phyloP scores from a whole-genome alignment of 805 yeast species.

The Kodamaea jinghongensis region DNA sequence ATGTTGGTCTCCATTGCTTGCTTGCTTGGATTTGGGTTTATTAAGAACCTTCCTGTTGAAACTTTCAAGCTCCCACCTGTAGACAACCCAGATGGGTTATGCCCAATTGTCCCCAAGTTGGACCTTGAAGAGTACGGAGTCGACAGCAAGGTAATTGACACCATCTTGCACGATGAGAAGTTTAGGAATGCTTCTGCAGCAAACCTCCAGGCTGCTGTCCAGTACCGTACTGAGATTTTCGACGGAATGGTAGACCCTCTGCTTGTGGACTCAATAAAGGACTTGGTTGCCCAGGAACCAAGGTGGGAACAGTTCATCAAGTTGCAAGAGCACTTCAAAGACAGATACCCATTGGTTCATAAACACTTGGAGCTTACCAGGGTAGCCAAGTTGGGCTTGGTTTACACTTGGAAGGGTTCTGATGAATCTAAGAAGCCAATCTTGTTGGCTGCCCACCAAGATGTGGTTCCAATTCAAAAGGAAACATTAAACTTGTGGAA shows the following conservation, averaged over 20 bases:
- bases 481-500: conserved; percentile 40
- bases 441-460: conserved; percentile 39
- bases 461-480: conserved; percentile 41
- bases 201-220: conserved; percentile 27
- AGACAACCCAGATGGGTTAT: conserved; percentile 30
- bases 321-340: conserved; percentile 30
- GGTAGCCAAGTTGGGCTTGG: conserved; percentile 36
- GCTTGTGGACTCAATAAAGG: conserved; percentile 20
- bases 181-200: conserved; percentile 22
- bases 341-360: conserved; percentile 33
- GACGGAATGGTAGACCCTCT: conserved; percentile 32
- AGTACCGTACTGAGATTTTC: conserved; percentile 29
- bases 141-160: conserved; percentile 18
- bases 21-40: too few species aligned
- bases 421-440: conserved; percentile 30
- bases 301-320: conserved; percentile 17
- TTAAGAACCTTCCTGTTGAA: too few species aligned
- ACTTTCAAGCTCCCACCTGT: too few species aligned
- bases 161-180: conserved; percentile 25
- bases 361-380: conserved; percentile 30
- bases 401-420: conserved; percentile 38
- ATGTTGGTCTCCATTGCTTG: too few species aligned
- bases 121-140: conserved; percentile 24
- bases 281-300: conserved; percentile 22
- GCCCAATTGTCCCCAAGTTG: conserved; percentile 34